Evolutionary conservation across 2,329 filamentous ascomycete genomes (phyloP), one percentile per base, ranked within the genome.

Genomic region (Diaporthe velutina): DNA sequence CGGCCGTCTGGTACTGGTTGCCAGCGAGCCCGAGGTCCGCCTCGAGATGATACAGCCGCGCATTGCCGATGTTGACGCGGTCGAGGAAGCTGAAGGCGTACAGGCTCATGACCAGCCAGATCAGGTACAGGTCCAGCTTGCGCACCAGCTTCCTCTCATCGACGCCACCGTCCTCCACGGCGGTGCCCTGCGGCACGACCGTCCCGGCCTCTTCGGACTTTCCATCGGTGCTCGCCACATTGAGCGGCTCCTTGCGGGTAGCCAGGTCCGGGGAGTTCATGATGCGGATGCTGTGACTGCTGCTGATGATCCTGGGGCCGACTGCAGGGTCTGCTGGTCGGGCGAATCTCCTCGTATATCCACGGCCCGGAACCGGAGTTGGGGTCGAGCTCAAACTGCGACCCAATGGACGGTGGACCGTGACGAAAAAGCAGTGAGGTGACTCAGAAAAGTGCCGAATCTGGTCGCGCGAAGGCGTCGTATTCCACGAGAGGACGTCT

Each of bases 71-170:
- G 80, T 95, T 95, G 71, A 94, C 92, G 82, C 88, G 87, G 80
- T 95, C 94, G 12, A 96, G 84, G 80, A 95, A 96, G 78, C 91
- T 93, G 78, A 95, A 91, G 19, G 95, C 86, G 80, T 96, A 96
- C 22, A 94, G 83, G 9, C 90, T 81, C 90, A 93, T 93, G 10
- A 94, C 86, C 28, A 94, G 84, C 3, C 93, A 93, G 19, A 94
- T 87, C 35, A 94, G 86, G 79, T 89, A 86, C 19, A 86, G 75
- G 81, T 94, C 93, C 42, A 94, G 83, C 82, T 93, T 94, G 73
- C 90, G 86, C 57, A 94, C 85, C 30, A 94, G 85, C 77, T 86
- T 88, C 78, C 85, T 86, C 83, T 94, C 86, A n/a, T 84, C 80
- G 74, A 66, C 68, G 57, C 70, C 48, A 19, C 33, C 45, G 25